phyloP scores from a whole-genome alignment of 805 yeast genomes.

The Maudiozyma saulgeensis region DNA sequence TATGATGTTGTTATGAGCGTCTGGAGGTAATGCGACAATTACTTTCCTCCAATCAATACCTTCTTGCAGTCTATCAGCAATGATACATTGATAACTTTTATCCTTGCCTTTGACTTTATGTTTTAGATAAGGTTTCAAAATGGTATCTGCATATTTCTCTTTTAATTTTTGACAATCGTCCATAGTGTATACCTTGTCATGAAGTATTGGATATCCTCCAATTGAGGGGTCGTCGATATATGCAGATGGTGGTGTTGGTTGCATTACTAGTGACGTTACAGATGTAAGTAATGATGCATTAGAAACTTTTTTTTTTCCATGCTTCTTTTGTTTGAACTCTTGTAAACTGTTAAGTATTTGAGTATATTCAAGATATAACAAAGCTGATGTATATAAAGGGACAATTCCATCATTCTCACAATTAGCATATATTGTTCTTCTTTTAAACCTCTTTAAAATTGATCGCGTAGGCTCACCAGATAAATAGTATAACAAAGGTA shows the following conservation, averaged over 20 bases:
- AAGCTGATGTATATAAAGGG: slow-evolving; percentile 63
- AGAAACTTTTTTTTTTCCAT: slow-evolving; percentile 3
- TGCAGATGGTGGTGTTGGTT: slow-evolving; percentile 50
- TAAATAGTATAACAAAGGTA: slow-evolving; percentile 48
- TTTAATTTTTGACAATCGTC: slow-evolving; percentile 26
- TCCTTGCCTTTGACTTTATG: slow-evolving; percentile 41
- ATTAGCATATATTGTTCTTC: slow-evolving; percentile 68
- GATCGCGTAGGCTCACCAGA: slow-evolving; percentile 55
- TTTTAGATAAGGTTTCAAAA: slow-evolving; percentile 7
- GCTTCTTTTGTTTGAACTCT: slow-evolving; percentile 14
- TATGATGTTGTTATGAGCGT: slow-evolving; percentile 87
- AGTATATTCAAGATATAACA: slow-evolving; percentile 58
- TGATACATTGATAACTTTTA: slow-evolving; percentile 64
- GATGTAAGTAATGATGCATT: slow-evolving; percentile 57
- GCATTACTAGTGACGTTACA: slow-evolving; percentile 48
- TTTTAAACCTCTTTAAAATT: slow-evolving; percentile 43
- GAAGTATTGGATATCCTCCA: slow-evolving; percentile 47
- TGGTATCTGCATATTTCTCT: slow-evolving; percentile 18
- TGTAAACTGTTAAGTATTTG: slow-evolving; percentile 30
- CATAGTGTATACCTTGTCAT: slow-evolving; percentile 49
- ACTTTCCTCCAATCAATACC: slow-evolving; percentile 87
- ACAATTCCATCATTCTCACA: slow-evolving; percentile 74
- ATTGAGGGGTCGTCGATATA: slow-evolving; percentile 49
- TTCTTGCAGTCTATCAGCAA: slow-evolving; percentile 82
- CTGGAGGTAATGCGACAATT: slow-evolving; percentile 73